These are phyloP conservation scores for Gaillardinia entomophila DNA, from an alignment of 805 yeast genomes.

Conservation along the genomic window DNA sequence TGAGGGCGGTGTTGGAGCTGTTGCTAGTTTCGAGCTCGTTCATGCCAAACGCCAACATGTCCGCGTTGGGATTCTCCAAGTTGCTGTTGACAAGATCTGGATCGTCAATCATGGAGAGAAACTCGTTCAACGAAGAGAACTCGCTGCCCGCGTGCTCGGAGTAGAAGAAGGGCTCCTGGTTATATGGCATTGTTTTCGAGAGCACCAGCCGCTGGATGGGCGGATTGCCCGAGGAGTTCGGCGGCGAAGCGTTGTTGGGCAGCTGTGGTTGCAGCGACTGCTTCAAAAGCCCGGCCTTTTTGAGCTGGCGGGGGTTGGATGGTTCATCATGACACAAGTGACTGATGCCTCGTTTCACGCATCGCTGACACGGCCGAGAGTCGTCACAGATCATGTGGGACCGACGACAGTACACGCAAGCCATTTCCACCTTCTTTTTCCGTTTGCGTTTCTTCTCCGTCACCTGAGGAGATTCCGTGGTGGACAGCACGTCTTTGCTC, in stretches of 20 bases:
- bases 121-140: slow-evolving; percentile 84
- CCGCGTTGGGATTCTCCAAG: slow-evolving; percentile 8
- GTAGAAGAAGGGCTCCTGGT: slow-evolving; percentile 73
- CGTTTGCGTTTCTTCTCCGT: slow-evolving; percentile 16
- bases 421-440: slow-evolving; percentile 52
- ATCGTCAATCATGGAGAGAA: slow-evolving; percentile 84
- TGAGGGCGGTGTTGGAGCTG: slow-evolving; percentile 4
- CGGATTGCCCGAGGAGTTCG: not conserved
- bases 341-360: slow-evolving; percentile 82
- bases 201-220: slow-evolving; percentile 22
- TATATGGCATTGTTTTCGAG: slow-evolving; percentile 36
- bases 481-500: not conserved
- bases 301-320: slow-evolving; percentile 35
- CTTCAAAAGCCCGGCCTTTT: slow-evolving; percentile 25
- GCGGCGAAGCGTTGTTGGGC: slow-evolving; percentile 3
- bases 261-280: slow-evolving; percentile 2
- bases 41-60: not conserved
- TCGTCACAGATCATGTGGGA: slow-evolving; percentile 94
- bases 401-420: slow-evolving; percentile 88
- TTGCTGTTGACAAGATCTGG: slow-evolving; percentile 57
- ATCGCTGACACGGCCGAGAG: slow-evolving; percentile 68
- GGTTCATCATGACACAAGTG: slow-evolving; percentile 82
- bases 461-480: not conserved
- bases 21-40: slow-evolving; percentile 4
- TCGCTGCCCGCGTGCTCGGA: slow-evolving; percentile 93